phyloP scores from a whole-genome alignment of 768 basidiomycete species.

The Cubamyces lactineus region DNA sequence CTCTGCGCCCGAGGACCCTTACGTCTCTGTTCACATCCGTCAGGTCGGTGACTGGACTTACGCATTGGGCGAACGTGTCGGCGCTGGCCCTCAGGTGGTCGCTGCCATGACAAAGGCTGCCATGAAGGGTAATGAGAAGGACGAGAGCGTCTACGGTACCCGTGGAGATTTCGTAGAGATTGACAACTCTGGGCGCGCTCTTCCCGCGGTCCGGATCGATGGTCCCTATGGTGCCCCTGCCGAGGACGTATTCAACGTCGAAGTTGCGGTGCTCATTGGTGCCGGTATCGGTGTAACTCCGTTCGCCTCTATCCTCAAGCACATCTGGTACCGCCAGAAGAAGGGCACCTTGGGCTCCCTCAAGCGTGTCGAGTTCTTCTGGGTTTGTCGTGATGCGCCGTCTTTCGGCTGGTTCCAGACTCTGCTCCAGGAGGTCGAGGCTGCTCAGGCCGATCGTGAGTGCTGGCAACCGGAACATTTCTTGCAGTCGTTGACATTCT shows the following conservation, averaged over 20 bases:
- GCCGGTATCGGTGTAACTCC: slow-evolving; percentile 97
- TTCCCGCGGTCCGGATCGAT: slow-evolving; percentile 79
- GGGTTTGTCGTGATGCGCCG: slow-evolving; percentile 93
- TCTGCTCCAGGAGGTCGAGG: slow-evolving; percentile 85
- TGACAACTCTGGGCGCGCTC: slow-evolving; percentile 53
- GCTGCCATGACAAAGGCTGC: slow-evolving; percentile 78
- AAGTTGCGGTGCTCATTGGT: slow-evolving; percentile 90
- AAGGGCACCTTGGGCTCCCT: slow-evolving; percentile 76
- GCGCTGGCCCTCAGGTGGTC: slow-evolving; percentile 76
- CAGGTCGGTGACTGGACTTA: slow-evolving; percentile 91
- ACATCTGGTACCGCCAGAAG: slow-evolving; percentile 94
- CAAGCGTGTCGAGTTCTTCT: slow-evolving; percentile 91
- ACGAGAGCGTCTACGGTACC: slow-evolving; percentile 44
- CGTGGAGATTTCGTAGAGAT: slow-evolving; percentile 87
- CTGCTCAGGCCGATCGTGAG: slow-evolving; percentile 87
- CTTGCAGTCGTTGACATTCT: slow-evolving; percentile 1
- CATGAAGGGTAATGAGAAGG: slow-evolving; percentile 76
- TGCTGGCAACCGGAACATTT: slow-evolving; percentile 21
- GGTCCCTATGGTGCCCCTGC: slow-evolving; percentile 94
- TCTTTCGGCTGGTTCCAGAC: slow-evolving; percentile 98
- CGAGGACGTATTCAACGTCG: slow-evolving; percentile 84
- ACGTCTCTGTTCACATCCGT: slow-evolving; percentile 89
- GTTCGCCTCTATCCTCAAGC: slow-evolving; percentile 92
- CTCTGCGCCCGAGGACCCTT: slow-evolving; percentile 92
- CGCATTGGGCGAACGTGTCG: slow-evolving; percentile 83